Evolutionary conservation across 75 land plant species (phyloP), one percentile per base, ranked within the genome.

Genomic region (Sequoiadendron giganteum): DNA sequence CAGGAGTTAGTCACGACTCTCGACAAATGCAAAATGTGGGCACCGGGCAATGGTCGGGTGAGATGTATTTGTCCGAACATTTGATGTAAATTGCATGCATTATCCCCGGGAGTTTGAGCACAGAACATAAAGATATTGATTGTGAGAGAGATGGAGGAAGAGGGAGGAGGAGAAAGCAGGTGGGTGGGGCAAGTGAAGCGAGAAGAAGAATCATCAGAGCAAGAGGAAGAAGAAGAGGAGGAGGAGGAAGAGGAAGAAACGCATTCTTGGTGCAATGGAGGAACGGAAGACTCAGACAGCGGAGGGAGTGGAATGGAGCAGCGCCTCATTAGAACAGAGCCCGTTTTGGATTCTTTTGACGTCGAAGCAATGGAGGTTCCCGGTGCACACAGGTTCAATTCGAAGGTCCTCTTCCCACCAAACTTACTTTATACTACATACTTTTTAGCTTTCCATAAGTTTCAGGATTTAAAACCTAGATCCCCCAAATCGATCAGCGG

Each of bases 321-420:
- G 88, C 88, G 94, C 86, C 84, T 96, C 86, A 91, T 94, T 68
- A 88, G 97, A 34, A 95, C 97, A 0, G 96, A 93, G 3, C 97
- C 97, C 0, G 85, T 92, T 19, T 54, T 96, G 5, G 97, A 96
- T 88, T 96, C 96, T 11, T 93, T 96, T 45, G 96, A 96, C 86
- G 96, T 93, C 42, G 97, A 96, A 79, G 96, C 96, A 7, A 93
- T 96, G 58, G 95, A 96, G 70, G 86, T 96, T n/a, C 95, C 95
- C 15, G 95, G 97, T 0, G 93, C 92, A 30, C 91, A 88, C 1
- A 89, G 92, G 84, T 89, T 91, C 58, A 93, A 92, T 45, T 90
- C 84, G 47, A 95, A 94, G 93, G 97, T 94, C n/a, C 38, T 19
- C 19, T 34, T 45, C 56, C 13, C 80, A 86, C n/a, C 36, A 34